Evolutionary conservation across 1,284 basidiomycete species (phyloP), one percentile per base, ranked within the genome.

Genomic region (Ceratobasidium theobromae): DNA sequence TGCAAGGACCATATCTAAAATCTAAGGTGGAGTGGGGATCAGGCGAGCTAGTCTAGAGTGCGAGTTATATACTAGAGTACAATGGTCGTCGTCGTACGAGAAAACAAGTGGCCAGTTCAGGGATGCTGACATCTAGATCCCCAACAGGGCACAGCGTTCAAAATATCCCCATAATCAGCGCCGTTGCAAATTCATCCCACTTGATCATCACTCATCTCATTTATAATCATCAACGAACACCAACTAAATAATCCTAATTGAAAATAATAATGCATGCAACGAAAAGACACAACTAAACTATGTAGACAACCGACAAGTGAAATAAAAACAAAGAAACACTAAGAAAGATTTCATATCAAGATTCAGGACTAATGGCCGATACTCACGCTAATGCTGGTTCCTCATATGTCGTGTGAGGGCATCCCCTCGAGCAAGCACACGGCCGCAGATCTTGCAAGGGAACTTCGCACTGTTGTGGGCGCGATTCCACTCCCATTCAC

Each of bases 1-100:
- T 25, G 25, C 60, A 18, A 64, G 40, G 30, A 38, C 60, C 60
- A 64, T 64, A 18, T 38, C 32, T 40, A 51, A 40, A 46, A 62
- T 51, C 49, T 46, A 41, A 53, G 25, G 11, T 43, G 60, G 38
- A 51, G 49, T 21, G 49, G 48, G 48, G 23, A 45, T 3, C 32
- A 40, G 40, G 40, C n/a, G 49, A 28, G 6, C 4, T 32, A 4
- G 54, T 57, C 45, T 25, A 48, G 21, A 27, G 6, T 16, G 6
- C 45, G n/a, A 48, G 45, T 5, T 5, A 5, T 6, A 23, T 48
- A 23, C 21, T 25, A 27, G 5, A 6, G 21, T 25, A 4, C 21
- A 25, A 21, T 23, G 21, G 5, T 23, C 11, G 45, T 48, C 45
- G 45, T 27, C 45, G n/a, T 21, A 48, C 45, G 21, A 25, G 45